Evolutionary conservation across 2,329 filamentous ascomycete genomes (phyloP).

Genomic region (Trichoderma simmonsii): DNA sequence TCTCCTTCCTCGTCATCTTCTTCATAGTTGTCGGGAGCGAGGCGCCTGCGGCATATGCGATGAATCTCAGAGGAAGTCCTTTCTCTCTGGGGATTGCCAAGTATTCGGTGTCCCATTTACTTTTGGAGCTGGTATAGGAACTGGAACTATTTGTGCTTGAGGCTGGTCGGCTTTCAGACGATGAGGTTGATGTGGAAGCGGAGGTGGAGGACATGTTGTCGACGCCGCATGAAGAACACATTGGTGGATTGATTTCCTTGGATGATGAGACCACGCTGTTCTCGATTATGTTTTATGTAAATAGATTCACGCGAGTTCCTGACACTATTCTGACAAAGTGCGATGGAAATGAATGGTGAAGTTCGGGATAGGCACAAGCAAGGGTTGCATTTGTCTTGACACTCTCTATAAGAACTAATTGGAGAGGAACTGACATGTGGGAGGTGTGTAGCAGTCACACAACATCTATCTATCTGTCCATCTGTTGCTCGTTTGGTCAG

Average conservation of each 20-base stretch:
- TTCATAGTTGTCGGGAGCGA: background rate
- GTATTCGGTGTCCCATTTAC: background rate
- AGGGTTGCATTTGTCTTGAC: background rate
- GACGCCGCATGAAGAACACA: background rate
- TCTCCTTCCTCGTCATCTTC: constrained; percentile 6
- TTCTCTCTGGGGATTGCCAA: background rate
- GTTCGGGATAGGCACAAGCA: no score
- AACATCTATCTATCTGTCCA: background rate
- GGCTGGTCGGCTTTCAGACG: background rate
- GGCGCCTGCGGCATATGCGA: background rate
- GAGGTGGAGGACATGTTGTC: background rate
- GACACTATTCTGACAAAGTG: background rate
- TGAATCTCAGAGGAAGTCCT: background rate
- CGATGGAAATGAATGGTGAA: no score
- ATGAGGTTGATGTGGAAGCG: background rate
- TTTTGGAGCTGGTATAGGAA: background rate
- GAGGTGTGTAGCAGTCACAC: background rate
- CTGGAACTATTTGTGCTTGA: background rate
- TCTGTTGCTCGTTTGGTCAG: background rate
- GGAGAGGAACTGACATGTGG: background rate
- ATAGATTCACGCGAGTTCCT: background rate
- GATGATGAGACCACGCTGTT: background rate
- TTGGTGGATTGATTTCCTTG: background rate
- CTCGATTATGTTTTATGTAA: background rate
- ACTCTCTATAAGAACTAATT: background rate